These are phyloP conservation scores for Glaciozyma martinii DNA, from an alignment of 768 basidiomycete genomes.

Conservation along the genomic window DNA sequence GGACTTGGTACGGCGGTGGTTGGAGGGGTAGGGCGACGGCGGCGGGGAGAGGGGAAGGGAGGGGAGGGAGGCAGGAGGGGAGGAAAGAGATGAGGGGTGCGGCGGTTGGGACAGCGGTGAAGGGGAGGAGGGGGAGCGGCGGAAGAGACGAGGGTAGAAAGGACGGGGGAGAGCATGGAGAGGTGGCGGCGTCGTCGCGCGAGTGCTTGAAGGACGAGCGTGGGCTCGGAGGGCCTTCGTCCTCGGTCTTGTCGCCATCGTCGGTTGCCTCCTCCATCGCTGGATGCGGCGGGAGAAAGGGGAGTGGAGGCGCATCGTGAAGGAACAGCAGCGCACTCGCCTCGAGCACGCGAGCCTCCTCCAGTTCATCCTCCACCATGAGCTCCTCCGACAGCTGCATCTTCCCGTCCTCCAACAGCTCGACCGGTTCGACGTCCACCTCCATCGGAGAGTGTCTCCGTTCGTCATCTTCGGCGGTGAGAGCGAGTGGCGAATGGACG, in stretches of 20 bases:
- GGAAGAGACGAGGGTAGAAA: neutral
- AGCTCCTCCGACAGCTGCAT: no score
- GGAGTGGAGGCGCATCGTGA: neutral
- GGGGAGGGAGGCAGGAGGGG: neutral
- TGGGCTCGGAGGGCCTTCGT: neutral
- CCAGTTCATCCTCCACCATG: no score
- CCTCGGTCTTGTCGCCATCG: neutral
- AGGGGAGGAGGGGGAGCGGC: neutral
- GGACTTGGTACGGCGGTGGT: constrained; percentile 17
- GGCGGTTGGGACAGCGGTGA: neutral
- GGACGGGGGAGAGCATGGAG: neutral
- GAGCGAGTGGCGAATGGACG: neutral
- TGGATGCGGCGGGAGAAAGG: neutral
- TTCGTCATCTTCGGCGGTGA: neutral
- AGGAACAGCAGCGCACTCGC: no score
- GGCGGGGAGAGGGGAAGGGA: neutral
- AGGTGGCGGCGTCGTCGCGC: neutral
- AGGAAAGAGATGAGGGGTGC: neutral
- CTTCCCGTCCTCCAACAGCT: no score
- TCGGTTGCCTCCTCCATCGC: neutral
- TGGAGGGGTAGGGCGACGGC: neutral
- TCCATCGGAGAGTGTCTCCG: neutral
- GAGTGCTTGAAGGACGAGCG: neutral
- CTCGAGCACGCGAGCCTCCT: no score
- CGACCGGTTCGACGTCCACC: no score